Conservation (phyloP, 179 eudicot species). For the Vitellaria paradoxa region DNA sequence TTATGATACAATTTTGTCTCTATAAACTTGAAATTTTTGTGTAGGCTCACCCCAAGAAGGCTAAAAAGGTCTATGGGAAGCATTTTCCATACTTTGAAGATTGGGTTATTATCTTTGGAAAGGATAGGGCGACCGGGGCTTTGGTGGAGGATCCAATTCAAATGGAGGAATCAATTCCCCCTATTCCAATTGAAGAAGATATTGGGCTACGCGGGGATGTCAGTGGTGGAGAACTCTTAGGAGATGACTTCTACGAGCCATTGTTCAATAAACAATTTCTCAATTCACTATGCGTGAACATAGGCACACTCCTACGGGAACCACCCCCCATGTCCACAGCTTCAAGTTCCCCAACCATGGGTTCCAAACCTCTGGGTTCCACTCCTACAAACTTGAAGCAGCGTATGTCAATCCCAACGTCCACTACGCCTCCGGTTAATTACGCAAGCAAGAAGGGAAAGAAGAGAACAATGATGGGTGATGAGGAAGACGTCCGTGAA, state of each 20-base stretch:
- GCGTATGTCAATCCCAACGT: neutral
- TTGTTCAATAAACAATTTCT: neutral
- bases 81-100: neutral
- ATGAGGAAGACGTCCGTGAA: neutral
- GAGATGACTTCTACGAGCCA: neutral
- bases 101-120: neutral
- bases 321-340: neutral
- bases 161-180: neutral
- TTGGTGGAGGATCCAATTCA: neutral
- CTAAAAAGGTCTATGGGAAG: neutral
- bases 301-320: neutral
- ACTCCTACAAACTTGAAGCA: neutral
- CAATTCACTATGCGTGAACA: neutral
- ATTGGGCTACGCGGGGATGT: neutral
- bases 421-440: neutral
- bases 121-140: neutral
- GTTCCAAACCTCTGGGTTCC: neutral
- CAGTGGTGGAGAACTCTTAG: neutral
- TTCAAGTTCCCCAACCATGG: neutral
- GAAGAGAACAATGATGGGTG: neutral
- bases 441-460: neutral
- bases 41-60: neutral
- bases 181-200: too few species aligned
- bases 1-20: neutral
- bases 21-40: neutral